Base-by-base conservation (phyloP, 2,329 filamentous ascomycete species). In the Colletotrichum sp. region DNA sequence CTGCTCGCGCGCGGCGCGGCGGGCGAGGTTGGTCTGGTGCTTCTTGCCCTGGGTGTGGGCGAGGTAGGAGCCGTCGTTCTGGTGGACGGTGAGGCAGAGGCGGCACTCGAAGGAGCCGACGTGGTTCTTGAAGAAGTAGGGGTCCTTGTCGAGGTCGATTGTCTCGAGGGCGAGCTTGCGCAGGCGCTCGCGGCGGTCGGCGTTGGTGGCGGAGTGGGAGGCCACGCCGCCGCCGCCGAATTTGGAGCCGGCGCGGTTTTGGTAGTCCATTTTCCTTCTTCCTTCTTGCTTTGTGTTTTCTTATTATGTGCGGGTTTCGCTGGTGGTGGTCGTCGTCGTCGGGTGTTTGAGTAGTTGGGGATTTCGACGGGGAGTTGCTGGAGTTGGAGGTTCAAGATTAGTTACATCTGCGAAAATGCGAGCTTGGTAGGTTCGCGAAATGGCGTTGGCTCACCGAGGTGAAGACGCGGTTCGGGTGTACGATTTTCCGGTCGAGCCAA, bases 111-210 rank as follows among this genome's bases (percentile, higher is more conserved):
- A 99, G 82, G 94, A 97, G 82, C 97, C 97, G 81, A 98, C 95
- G 86, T 99, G 96, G 89, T 99, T 99, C 86, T 98, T 98, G 93
- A 99, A 99, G 90, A 98, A 98, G 91, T 98, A 99, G 0, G 97
- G 97, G 87, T 99, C 97, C 88, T 98, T 98, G 87, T 98, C 97
- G 78, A 98, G 94, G 88, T 98, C 96, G 90, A 99, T 99, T 72
- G 96, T 98, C 88, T 99, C 97, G 82, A 99, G 95, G 74, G 97
- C 97, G 83, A 99, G 96, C 88, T 98, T 98, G 85, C 96, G 96
- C 52, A 99, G 94, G 78, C 97, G 96, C 86, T 99, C 97, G 84
- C 97, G 95, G 75, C 97, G 95, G 91, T 98, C 97, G 79, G 97
- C 96, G 86, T 98, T 98, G 78, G 96, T 98, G 75, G 96, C 95